Evolutionary conservation across 1,284 basidiomycete genomes (phyloP), one percentile per base, ranked within the genome.

Genomic region (Sporisorium iseilematis-ciliati): DNA sequence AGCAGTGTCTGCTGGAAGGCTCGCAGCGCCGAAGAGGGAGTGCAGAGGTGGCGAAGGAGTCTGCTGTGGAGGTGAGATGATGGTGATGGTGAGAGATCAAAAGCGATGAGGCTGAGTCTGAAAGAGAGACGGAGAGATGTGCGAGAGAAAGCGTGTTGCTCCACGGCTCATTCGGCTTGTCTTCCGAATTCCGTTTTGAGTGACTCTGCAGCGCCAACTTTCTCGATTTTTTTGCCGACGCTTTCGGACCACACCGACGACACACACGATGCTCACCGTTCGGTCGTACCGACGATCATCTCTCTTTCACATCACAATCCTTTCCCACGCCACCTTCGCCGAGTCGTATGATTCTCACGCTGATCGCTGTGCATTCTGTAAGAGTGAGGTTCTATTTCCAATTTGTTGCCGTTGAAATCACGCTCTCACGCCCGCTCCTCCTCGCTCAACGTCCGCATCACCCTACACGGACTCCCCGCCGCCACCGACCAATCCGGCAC

Each of bases 381-480:
- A 25, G 14, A 25, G 7, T 25, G 21, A 2, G 3, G 11, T 46
- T 23, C 10, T 21, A 5, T 31, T 31, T 49, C 26, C n/a, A 6
- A 16, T 48, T 21, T 25, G 20, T 14, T 16, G 45, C 4, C 16
- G 45, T 40, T 23, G 23, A 40, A 23, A 8, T 14, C 41, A 23
- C 31, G 5, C 4, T 31, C 48, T 51, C 56, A 74, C 6, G 72
- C 79, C 23, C 77, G 46, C 57, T 80, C 80, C 1, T 73, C 69
- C n/a, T 77, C 67, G 11, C 42, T 52, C 41, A 81, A 58, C 11
- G 68, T 82, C 79, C 87, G 87, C 71, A 88, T 66, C 2, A 88
- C 85, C 40, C 79, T 83, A 0, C 86, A 87, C 3, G 88, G 88
- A 56, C 86, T 88, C 0, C 88, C 88, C 1, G 86, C 87, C 0